These are phyloP conservation scores for Ceratocystis harringtonii DNA, from an alignment of 2,329 filamentous ascomycete species.

Conservation along the genomic window DNA sequence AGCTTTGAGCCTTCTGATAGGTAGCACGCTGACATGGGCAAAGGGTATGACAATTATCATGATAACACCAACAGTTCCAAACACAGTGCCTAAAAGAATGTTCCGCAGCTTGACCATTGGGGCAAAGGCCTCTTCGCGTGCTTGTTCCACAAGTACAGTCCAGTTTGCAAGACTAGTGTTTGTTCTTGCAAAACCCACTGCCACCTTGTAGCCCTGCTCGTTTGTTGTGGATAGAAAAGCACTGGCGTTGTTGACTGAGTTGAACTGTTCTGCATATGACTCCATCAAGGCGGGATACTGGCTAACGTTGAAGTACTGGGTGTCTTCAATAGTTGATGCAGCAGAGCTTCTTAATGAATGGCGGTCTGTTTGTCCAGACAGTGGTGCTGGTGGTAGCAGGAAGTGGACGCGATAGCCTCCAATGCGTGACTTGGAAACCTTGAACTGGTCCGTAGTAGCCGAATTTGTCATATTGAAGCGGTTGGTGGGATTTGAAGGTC, in stretches of 20 bases:
- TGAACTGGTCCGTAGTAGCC: slow-evolving; percentile 28
- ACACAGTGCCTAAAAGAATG: slow-evolving; percentile 71
- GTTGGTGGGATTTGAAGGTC: slow-evolving; percentile 52
- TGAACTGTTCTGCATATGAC: slow-evolving; percentile 40
- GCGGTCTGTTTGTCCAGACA: slow-evolving; percentile 30
- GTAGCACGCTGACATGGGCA: slow-evolving; percentile 66
- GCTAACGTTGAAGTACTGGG: slow-evolving; percentile 39
- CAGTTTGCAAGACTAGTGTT: slow-evolving; percentile 58
- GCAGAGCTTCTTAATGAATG: slow-evolving; percentile 31
- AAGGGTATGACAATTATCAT: slow-evolving; percentile 59
- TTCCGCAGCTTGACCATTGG: slow-evolving; percentile 63
- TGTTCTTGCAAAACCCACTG: slow-evolving; percentile 65
- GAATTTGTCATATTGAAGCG: slow-evolving; percentile 42
- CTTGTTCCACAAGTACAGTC: slow-evolving; percentile 68
- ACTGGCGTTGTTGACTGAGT: slow-evolving; percentile 49
- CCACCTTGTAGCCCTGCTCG: slow-evolving; percentile 53
- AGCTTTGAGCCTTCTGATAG: slow-evolving; percentile 59
- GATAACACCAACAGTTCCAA: slow-evolving; percentile 62
- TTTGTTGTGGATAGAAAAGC: slow-evolving; percentile 55
- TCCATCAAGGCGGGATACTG: slow-evolving; percentile 48
- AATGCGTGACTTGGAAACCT: slow-evolving; percentile 18
- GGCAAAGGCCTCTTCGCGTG: slow-evolving; percentile 55
- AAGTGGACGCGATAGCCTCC: slow-evolving; percentile 34
- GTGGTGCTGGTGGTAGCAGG: slow-evolving; percentile 40
- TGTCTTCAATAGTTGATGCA: slow-evolving; percentile 12